Evolutionary conservation across 495 filamentous ascomycete genomes (phyloP).

Genomic region (Lasiosphaeris hirsuta): DNA sequence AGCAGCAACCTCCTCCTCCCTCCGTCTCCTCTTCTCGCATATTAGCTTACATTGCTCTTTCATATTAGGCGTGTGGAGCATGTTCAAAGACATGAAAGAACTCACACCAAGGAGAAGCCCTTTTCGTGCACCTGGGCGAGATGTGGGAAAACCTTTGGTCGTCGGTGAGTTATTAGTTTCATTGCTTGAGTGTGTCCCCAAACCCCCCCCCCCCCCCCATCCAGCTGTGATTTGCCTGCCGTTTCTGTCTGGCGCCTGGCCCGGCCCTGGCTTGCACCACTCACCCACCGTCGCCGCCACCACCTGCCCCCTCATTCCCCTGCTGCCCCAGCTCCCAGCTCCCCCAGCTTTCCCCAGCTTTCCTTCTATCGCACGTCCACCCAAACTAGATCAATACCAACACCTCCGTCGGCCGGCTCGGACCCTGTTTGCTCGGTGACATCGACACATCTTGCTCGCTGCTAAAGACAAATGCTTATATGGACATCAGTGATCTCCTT

Average conservation of each 20-base stretch:
- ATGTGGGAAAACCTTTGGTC: constrained; percentile 57
- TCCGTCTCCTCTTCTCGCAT: constrained; percentile 28
- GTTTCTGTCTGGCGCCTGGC: constrained; percentile 10
- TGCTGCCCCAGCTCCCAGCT: constrained; percentile 2
- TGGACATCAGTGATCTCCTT: constrained; percentile 64
- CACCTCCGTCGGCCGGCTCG: constrained; percentile 8
- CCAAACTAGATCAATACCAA: neutral
- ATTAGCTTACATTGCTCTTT: constrained; percentile 42
- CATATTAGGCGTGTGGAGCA: constrained; percentile 57
- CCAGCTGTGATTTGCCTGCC: constrained; percentile 6
- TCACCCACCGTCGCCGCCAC: neutral
- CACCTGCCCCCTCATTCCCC: constrained; percentile 3
- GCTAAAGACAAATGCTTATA: constrained; percentile 42
- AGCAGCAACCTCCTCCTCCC: constrained; percentile 22
- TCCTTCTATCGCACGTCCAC: neutral
- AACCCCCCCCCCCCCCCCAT: constrained; percentile 5
- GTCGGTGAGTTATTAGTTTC: constrained; percentile 44
- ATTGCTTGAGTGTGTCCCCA: no score
- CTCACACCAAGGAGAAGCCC: constrained; percentile 60
- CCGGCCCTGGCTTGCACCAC: constrained; percentile 15
- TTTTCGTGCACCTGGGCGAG: constrained; percentile 51
- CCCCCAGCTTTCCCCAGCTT: neutral
- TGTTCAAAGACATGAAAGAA: constrained; percentile 58
- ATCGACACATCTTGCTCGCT: constrained; percentile 1
- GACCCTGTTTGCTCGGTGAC: constrained; percentile 7